These are phyloP conservation scores for Brassica cretica DNA, from an alignment of 345 rosid genomes.

Conservation along the genomic window DNA sequence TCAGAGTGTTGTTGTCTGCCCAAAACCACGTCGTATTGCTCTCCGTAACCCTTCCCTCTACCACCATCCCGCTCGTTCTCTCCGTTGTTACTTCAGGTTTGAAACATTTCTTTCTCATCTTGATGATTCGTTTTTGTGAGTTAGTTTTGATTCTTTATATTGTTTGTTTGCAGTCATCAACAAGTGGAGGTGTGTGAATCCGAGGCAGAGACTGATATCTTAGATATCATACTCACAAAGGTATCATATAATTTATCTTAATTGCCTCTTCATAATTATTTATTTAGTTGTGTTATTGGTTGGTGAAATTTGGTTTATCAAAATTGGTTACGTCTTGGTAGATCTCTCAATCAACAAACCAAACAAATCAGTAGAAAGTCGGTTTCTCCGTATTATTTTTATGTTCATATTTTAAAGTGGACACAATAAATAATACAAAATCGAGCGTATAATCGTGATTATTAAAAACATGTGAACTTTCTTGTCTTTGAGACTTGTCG, in stretches of 20 bases:
- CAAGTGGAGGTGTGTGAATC: constrained; percentile 60
- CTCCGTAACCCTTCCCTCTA: constrained; percentile 19
- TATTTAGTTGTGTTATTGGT: not conserved
- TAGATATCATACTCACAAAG: constrained; percentile 82
- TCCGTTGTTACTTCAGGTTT: constrained; percentile 67
- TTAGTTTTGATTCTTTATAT: not conserved
- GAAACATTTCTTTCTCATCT: not conserved
- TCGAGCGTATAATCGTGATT: constrained; percentile 5
- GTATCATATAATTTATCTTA: constrained; percentile 34
- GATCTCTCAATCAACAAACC: constrained; percentile 9
- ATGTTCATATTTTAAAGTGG: not conserved
- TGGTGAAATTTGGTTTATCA: constrained; percentile 33
- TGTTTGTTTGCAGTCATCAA: constrained; percentile 58
- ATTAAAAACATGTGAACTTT: constrained; percentile 26
- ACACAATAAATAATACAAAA: not conserved
- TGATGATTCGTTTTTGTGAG: not conserved
- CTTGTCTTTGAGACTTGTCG: constrained; percentile 9
- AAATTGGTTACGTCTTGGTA: constrained; percentile 27
- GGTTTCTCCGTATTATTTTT: not conserved
- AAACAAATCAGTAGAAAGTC: constrained; percentile 18
- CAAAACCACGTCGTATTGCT: constrained; percentile 79
- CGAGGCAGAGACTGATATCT: constrained; percentile 66
- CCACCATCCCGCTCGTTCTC: constrained; percentile 54
- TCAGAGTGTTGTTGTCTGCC: constrained; percentile 67
- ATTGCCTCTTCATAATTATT: not conserved